Percentiles rank a stretch among this genome's conserved stretches.
Conservation (phyloP, 78 protist species). For the Dictyostelium citrinum region DNA sequence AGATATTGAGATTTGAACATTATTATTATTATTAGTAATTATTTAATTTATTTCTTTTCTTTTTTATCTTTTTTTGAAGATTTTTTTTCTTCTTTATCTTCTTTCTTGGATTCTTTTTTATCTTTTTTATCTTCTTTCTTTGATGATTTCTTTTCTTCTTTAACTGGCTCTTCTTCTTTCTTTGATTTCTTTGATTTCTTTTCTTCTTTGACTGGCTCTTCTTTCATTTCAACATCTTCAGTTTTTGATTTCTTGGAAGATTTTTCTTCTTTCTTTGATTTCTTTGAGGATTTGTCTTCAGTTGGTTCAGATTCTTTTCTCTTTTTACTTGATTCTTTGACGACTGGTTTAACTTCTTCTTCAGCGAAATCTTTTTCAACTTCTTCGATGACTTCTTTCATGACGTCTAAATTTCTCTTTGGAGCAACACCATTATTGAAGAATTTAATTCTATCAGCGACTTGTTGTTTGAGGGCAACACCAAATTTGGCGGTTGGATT, state of each 20-base stretch:
- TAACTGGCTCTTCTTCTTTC: conserved; percentile 21
- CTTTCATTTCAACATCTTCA: conserved; percentile 43
- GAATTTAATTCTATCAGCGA: conserved; percentile 95
- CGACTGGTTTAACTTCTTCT: not conserved
- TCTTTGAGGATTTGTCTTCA: conserved; percentile 28
- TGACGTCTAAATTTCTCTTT: conserved; percentile 91
- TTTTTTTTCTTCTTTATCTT: conserved; percentile 10
- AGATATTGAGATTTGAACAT: not conserved
- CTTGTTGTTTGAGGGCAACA: conserved; percentile 88
- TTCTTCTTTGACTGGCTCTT: conserved; percentile 12
- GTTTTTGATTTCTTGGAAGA: conserved; percentile 5
- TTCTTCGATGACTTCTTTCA: conserved; percentile 82
- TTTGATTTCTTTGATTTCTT: conserved; percentile 38
- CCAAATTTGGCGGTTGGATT: conserved; percentile 91
- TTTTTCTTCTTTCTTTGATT: conserved; percentile 55
- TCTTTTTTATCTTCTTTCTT: conserved; percentile 7
- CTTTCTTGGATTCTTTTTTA: conserved; percentile 33
- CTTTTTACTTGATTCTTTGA: conserved; percentile 18
- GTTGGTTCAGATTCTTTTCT: conserved; percentile 6
- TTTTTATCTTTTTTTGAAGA: not conserved
- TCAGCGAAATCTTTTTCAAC: conserved; percentile 57
- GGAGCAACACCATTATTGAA: conserved; percentile 91
- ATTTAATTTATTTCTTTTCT: not conserved
- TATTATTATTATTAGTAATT: not conserved
- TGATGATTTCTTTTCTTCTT: conserved; percentile 40